Percentiles rank a stretch among this genome's conserved stretches.
Evolutionary conservation across 1,284 basidiomycete genomes (phyloP).

Genomic region (Neolentinus lepideus): DNA sequence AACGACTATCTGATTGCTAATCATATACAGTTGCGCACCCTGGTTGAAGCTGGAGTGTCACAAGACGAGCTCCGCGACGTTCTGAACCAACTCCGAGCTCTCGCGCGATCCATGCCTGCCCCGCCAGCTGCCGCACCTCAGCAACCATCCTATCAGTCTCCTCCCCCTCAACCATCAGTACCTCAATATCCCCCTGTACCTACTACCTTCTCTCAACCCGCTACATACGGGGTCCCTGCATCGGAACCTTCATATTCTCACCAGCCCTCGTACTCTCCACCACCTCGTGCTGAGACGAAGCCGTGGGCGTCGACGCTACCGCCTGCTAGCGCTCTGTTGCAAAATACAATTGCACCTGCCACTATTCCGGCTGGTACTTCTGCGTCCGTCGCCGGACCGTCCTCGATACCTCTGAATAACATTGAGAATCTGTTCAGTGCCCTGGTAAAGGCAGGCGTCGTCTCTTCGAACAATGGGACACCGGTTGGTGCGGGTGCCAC

Average conservation of each 20-base stretch:
- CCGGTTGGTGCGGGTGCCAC: conserved; percentile 41
- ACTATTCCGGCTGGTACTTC: conserved; percentile 18
- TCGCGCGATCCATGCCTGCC: conserved; percentile 43
- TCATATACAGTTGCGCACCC: conserved; percentile 53
- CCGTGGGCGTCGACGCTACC: conserved; percentile 7
- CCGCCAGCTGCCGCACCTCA: conserved; percentile 19
- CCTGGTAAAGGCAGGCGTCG: conserved; percentile 69
- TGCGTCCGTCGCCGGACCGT: conserved; percentile 21
- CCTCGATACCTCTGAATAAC: conserved; percentile 21
- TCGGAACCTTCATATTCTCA: conserved; percentile 10
- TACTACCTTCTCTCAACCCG: conserved; percentile 14
- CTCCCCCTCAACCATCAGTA: conserved; percentile 14
- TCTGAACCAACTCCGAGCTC: conserved; percentile 62
- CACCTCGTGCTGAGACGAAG: conserved; percentile 3
- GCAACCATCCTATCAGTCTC: conserved; percentile 19
- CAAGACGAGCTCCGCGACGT: conserved; percentile 79
- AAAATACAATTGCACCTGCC: conserved; percentile 14
- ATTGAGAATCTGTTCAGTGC: conserved; percentile 59
- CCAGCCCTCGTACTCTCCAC: conserved; percentile 9
- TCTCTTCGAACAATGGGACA: conserved; percentile 41
- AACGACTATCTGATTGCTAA: conserved; percentile 6
- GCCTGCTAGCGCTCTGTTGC: conserved; percentile 15
- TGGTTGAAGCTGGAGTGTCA: conserved; percentile 76
- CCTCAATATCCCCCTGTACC: conserved; percentile 20
- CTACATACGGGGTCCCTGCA: conserved; percentile 12